Evolutionary conservation across 805 yeast species (phyloP), one percentile per base, ranked within the genome.

Genomic region (Kodamaea kaohsiungensis): DNA sequence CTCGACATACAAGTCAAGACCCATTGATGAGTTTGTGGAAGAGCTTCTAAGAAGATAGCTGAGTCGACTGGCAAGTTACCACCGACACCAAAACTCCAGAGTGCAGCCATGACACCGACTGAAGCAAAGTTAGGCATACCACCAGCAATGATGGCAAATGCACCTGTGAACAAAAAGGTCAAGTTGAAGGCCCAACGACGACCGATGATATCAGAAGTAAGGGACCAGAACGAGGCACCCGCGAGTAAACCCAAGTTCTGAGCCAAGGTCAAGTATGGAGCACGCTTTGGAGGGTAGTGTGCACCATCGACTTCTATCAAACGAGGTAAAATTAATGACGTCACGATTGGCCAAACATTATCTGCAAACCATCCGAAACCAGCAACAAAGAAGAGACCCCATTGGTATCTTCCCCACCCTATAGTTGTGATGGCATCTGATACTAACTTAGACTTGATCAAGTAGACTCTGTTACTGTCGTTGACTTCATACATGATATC

Each of bases 261-360:
- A 5, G 69, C 67, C 79, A 84, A 61, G 1, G 75, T 70, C n/a
- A 74, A 60, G 52, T 66, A 72, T 1, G 78, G 77, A 0, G 70
- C 74, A 25, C 61, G 61, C 4, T 63, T 64, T 3, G 50, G 27
- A 1, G 77, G 77, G 5, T 64, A 61, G 53, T 70, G 76, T 10
- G 70, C 78, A n/a, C 73, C 74, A 56, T 73, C 66, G 1, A 57
- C 61, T 52, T 73, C 77, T 30, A 51, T 61, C 40, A 74, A 56
- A 10, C 71, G 55, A 27, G 69, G 65, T 46, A 72, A 54, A 13
- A 74, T 67, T 48, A 72, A 65, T 15, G 70, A 59, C 1, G 72
- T 68, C 5, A 70, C 76, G 12, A 71, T 63, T 7, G 78, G 78
- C 71, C 76, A 74, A 1, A 73, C 72, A 55, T 73, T 73, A 55